These are phyloP conservation scores for Hanseniaspora thailandica DNA, from an alignment of 805 yeast genomes.

Conservation along the genomic window DNA sequence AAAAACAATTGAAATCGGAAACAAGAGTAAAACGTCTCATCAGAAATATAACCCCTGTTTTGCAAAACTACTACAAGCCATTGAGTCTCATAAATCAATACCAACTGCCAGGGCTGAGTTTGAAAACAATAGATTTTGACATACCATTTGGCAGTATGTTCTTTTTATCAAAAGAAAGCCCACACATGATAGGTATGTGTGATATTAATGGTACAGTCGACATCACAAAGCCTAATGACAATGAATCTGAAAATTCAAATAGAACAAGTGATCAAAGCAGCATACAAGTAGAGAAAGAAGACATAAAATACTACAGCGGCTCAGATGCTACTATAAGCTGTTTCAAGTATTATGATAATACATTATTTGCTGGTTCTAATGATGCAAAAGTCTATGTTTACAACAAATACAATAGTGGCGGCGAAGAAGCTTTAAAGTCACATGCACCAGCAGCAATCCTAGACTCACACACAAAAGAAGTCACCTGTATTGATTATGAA, in stretches of 20 bases:
- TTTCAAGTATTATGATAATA: conserved; percentile 45
- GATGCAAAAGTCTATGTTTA: conserved; percentile 56
- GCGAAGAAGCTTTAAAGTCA: conserved; percentile 1
- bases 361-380: conserved; percentile 40
- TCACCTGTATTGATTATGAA: conserved; percentile 50
- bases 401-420: conserved; percentile 31
- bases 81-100: conserved; percentile 44
- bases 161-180: conserved; percentile 31
- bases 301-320: neutral
- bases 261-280: neutral
- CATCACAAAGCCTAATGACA: conserved; percentile 8
- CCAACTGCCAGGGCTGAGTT: conserved; percentile 40
- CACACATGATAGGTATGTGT: neutral
- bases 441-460: conserved; percentile 28
- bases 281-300: neutral
- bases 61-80: conserved; percentile 52
- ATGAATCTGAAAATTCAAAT: conserved; percentile 7
- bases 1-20: conserved; percentile 18
- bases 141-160: conserved; percentile 66
- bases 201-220: neutral
- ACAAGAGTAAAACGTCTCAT: conserved; percentile 13
- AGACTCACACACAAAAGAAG: conserved; percentile 55
- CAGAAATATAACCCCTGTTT: conserved; percentile 47
- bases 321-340: conserved; percentile 41
- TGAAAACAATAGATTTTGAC: conserved; percentile 56